Percentiles rank a stretch among this genome's conserved stretches.
Evolutionary conservation across 2,329 filamentous ascomycete genomes (phyloP).

Genomic region (Curvularia spicifera): DNA sequence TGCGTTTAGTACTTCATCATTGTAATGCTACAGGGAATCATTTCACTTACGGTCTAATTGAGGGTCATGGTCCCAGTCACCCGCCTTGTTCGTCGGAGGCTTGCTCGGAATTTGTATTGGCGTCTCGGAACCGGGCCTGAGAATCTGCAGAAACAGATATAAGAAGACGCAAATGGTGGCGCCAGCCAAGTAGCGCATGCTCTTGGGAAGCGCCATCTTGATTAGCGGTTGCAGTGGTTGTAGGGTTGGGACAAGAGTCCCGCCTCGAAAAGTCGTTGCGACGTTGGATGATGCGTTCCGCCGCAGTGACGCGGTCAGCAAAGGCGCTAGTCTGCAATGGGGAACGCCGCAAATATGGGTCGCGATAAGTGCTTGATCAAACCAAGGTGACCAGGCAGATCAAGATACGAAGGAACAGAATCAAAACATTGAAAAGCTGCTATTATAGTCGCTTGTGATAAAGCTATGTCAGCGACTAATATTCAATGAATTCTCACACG

Average conservation of each 20-base stretch:
- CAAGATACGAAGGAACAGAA: not conserved
- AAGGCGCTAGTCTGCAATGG: conserved; percentile 8
- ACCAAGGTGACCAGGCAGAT: not conserved
- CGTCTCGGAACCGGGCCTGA: conserved; percentile 63
- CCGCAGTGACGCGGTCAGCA: conserved; percentile 18
- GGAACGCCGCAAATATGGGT: conserved; percentile 1
- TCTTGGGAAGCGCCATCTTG: conserved; percentile 83
- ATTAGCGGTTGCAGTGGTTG: conserved; percentile 7
- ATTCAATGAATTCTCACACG: not conserved
- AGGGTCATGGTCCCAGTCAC: conserved; percentile 77
- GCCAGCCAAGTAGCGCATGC: conserved; percentile 78
- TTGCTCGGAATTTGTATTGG: conserved; percentile 46
- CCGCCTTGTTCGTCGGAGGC: conserved; percentile 51
- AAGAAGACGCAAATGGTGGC: conserved; percentile 75
- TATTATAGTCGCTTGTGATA: not conserved
- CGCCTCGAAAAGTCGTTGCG: conserved; percentile 10
- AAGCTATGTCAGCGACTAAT: not conserved
- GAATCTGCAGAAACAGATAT: conserved; percentile 79
- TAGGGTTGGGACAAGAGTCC: conserved; percentile 15
- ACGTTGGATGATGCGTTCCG: conserved; percentile 15
- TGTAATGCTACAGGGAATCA: not conserved
- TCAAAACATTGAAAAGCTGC: not conserved
- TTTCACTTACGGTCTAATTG: conserved; percentile 78
- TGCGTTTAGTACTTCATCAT: conserved; percentile 14
- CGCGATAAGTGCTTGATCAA: not conserved